Evolutionary conservation across 2,329 filamentous ascomycete genomes (phyloP).

Genomic region (Rhynchosporium graminicola): DNA sequence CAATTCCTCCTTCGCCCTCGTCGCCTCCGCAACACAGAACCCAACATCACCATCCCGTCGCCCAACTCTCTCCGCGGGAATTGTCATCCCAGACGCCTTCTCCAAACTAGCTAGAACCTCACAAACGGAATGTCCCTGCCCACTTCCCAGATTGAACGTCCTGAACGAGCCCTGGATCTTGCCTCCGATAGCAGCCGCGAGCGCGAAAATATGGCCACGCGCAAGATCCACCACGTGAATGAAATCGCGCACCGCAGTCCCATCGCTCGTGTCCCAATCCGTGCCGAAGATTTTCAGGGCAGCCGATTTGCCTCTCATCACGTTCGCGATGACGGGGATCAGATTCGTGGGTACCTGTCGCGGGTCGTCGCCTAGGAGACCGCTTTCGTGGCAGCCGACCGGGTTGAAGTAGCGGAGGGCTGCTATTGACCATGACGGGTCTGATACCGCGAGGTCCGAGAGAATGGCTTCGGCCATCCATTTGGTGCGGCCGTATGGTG

Average conservation of each 20-base stretch:
- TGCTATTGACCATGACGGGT: slow-evolving; percentile 61
- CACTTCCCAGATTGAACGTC: slow-evolving; percentile 48
- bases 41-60: slow-evolving; percentile 47
- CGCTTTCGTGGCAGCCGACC: slow-evolving; percentile 63
- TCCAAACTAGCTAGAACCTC: slow-evolving; percentile 46
- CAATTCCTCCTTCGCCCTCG: slow-evolving; percentile 43
- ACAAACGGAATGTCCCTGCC: slow-evolving; percentile 46
- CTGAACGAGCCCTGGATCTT: slow-evolving; percentile 44
- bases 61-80: slow-evolving; percentile 41
- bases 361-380: slow-evolving; percentile 62
- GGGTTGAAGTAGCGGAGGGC: slow-evolving; percentile 68
- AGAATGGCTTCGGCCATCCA: slow-evolving; percentile 67
- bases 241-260: slow-evolving; percentile 65
- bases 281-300: slow-evolving; percentile 60
- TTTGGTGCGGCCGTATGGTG: slow-evolving; percentile 65
- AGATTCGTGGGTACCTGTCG: slow-evolving; percentile 61
- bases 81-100: slow-evolving; percentile 40
- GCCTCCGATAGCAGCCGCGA: slow-evolving; percentile 43
- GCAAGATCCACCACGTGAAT: slow-evolving; percentile 67
- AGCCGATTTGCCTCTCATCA: slow-evolving; percentile 54
- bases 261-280: slow-evolving; percentile 64
- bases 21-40: slow-evolving; percentile 45
- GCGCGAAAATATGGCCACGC: slow-evolving; percentile 61
- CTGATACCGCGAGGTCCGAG: slow-evolving; percentile 59
- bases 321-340: slow-evolving; percentile 62